phyloP scores from a whole-genome alignment of 2,329 filamentous ascomycete species.

The Sarocladiaceae sp. region DNA sequence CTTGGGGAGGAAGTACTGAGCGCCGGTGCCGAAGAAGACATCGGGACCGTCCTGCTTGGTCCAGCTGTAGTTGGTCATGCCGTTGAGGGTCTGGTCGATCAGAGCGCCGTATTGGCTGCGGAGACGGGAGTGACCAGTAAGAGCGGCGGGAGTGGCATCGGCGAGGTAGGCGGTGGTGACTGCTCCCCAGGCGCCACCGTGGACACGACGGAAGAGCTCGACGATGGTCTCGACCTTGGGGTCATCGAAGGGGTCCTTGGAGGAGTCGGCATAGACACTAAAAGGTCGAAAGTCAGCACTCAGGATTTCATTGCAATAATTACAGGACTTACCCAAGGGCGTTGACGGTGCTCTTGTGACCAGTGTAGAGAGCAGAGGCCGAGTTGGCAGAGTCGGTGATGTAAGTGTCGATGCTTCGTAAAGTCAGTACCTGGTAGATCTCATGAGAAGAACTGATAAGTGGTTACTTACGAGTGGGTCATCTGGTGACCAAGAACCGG shows the following conservation, averaged over 20 bases:
- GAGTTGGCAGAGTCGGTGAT: slow-evolving; percentile 87
- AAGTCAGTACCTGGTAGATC: background rate
- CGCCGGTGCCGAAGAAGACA: slow-evolving; percentile 78
- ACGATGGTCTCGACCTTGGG: slow-evolving; percentile 83
- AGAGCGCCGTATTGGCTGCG: slow-evolving; percentile 67
- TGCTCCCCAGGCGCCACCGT: slow-evolving; percentile 56
- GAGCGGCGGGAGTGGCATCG: slow-evolving; percentile 76
- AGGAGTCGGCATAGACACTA: slow-evolving; percentile 73
- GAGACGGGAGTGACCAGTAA: slow-evolving; percentile 68
- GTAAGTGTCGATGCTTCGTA: slow-evolving; percentile 67
- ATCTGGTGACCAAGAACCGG: slow-evolving; percentile 85
- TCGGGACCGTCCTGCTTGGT: slow-evolving; percentile 70
- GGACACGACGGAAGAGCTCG: slow-evolving; percentile 69
- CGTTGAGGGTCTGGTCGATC: slow-evolving; percentile 72
- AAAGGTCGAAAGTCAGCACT: background rate
- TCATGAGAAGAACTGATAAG: background rate
- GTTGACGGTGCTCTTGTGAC: slow-evolving; percentile 81
- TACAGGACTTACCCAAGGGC: slow-evolving; percentile 55
- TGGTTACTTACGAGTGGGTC: slow-evolving; percentile 58
- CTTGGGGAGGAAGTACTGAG: slow-evolving; percentile 68
- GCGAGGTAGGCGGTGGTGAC: slow-evolving; percentile 79
- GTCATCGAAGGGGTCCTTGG: slow-evolving; percentile 69
- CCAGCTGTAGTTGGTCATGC: slow-evolving; percentile 78
- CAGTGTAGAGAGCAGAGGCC: slow-evolving; percentile 74
- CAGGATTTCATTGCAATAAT: background rate